Evolutionary conservation across 2,329 filamentous ascomycete genomes (phyloP), one percentile per base, ranked within the genome.

Genomic region (Fusarium napiforme): DNA sequence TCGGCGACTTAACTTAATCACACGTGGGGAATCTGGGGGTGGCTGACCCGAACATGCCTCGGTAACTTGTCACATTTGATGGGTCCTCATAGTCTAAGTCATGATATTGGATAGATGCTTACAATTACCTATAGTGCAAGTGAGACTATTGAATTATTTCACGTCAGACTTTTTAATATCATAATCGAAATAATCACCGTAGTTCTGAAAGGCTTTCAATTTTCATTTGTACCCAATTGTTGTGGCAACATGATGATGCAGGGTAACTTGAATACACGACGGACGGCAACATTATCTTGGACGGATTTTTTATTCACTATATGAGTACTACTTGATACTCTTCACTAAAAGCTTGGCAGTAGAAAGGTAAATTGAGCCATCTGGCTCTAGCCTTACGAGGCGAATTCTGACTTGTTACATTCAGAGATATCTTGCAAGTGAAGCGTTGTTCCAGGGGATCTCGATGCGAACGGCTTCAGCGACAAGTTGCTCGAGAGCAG

Each of bases 401-500:
- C 36, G 28, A 23, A 47, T 26, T 60, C 39, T 14, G 28, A 30
- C 23, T 18, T 28, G 36, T 28, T 23, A 11, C 45, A 32, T 40
- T 59, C 19, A 63, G 16, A 63, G 52, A 42, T 52, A 60, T 19
- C n/a, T 39, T 16, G 43, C 23, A 30, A 66, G 50, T 21, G 55
- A 57, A 63, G 69, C 64, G 42, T 62, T 71, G 50, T 71, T 67
- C 69, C 69, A 71, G 30, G 69, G 69, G 36, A 72, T 62, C 56
- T 70, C 42, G 8, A 70, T 28, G 21, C 46, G 30, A 9, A 72
- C 70, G 67, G 91, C 90, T 79, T 94, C 90, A 75, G 94, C 93
- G 59, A 97, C 94, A 56, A 96, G 85, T 78, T 96, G 92, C 84
- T 97, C 94, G 68, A 96, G 89, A 68, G 93, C 93, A 90, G 96